These are phyloP conservation scores for Candida vartiovaarae DNA, from an alignment of 805 yeast species.

Conservation along the genomic window DNA sequence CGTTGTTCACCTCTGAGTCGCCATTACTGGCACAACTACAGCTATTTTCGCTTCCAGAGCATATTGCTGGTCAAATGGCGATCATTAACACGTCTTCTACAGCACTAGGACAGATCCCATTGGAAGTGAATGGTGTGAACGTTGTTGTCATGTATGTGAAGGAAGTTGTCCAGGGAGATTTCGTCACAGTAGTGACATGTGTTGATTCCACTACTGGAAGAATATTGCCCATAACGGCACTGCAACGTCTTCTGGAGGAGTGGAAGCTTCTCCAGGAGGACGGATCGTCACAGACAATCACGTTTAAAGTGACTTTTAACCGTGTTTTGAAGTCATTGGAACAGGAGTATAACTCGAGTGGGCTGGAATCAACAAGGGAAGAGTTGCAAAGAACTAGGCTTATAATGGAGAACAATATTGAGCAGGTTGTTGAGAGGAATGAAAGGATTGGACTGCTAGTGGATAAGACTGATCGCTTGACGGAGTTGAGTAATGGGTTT, in stretches of 20 bases:
- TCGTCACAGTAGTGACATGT: constrained; percentile 18
- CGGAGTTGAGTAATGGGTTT: constrained; percentile 45
- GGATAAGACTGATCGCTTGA: constrained; percentile 54
- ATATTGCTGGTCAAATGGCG: constrained; percentile 47
- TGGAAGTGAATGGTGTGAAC: neutral
- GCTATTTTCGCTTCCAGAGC: constrained; percentile 42
- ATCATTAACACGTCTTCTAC: constrained; percentile 40
- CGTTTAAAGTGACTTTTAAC: constrained; percentile 49
- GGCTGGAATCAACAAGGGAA: constrained; percentile 32
- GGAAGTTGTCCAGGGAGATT: constrained; percentile 10
- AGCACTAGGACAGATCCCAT: constrained; percentile 22
- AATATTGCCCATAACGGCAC: constrained; percentile 14
- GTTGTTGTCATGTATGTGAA: constrained; percentile 1
- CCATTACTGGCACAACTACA: constrained; percentile 28
- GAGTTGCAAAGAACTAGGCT: constrained; percentile 51
- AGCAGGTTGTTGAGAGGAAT: constrained; percentile 50
- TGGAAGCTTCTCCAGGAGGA: constrained; percentile 33
- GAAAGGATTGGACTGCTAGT: constrained; percentile 50
- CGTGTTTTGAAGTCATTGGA: constrained; percentile 52
- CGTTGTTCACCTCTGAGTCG: constrained; percentile 52
- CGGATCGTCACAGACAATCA: constrained; percentile 22
- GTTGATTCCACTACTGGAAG: constrained; percentile 14
- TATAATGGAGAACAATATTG: constrained; percentile 55
- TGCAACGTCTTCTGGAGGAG: constrained; percentile 34
- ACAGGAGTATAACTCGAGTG: constrained; percentile 28